Evolutionary conservation across 1,139 yeast genomes (phyloP), one percentile per base, ranked within the genome.

Genomic region (Hemisphaericaspora subhashii): DNA sequence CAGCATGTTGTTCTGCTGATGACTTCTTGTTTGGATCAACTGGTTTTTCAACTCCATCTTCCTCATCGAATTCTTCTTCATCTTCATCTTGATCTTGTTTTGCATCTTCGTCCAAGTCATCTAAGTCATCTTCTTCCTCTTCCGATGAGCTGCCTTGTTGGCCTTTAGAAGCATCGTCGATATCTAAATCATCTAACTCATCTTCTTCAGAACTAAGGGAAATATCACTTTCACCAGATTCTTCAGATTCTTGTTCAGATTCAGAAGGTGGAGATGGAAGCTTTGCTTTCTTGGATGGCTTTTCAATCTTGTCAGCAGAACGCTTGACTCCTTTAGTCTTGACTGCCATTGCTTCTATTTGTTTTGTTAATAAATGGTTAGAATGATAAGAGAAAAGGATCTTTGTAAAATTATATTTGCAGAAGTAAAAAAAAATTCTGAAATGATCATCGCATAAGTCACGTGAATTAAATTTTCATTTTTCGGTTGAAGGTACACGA

Each of bases 1-100:
- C 96, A 12, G 83, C 83, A 55, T 87, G 95, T 52, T 82, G 82
- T 58, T 83, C 89, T 39, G 72, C 77, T 1, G 87, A 77, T 2
- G 81, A 44, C 48, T 77, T 74, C 57, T 74, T 74, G 48, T 66
- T 64, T 23, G 72, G 72, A 44, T 68, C 73, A 23, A 48, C 58
- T n/a, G 45, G 39, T 10, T 46, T 49, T 3, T 51, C 55, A 1
- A 39, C 53, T 1, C 44, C 45, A 2, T 50, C 61, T 4, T 48
- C 54, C n/a, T 50, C 54, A 3, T 42, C 49, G 23, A 50, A 53
- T 5, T 50, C 55, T 9, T 49, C 54, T 3, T 47, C 50, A 4
- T 49, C 53, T 12, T 48, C 50, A 4, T 44, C 44, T n/a, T 45
- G 46, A 26, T 57, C 62, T 31, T 53, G 46, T 33, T 57, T 64